These are phyloP conservation scores for Akanthomyces muscarius DNA, from an alignment of 2,329 filamentous ascomycete genomes.

Conservation along the genomic window DNA sequence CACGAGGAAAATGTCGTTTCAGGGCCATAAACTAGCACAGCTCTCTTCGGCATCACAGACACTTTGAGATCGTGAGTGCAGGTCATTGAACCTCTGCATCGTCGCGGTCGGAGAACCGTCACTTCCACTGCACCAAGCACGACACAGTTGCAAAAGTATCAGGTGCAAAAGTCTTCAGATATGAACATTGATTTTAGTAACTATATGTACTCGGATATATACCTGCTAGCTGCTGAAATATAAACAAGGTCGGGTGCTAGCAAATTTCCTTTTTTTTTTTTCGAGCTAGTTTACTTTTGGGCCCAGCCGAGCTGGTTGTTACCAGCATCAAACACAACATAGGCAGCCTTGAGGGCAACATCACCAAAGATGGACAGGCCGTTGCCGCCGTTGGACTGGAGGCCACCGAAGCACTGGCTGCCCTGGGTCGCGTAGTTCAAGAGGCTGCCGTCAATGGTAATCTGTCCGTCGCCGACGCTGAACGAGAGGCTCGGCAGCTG, in stretches of 20 bases:
- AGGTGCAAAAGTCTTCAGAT: no score
- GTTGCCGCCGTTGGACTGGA: constrained; percentile 50
- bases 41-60: no score
- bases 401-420: constrained; percentile 60
- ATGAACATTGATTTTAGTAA: no score
- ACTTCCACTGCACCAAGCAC: no score
- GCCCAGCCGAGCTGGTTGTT: constrained; percentile 44
- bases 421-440: constrained; percentile 51
- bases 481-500: constrained; percentile 47
- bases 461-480: constrained; percentile 53
- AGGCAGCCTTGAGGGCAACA: constrained; percentile 58
- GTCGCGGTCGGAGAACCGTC: no score
- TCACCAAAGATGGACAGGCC: constrained; percentile 60
- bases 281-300: constrained; percentile 1
- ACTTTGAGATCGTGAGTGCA: no score
- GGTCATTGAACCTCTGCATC: no score
- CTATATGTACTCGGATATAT: not conserved
- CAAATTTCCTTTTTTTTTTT: not conserved
- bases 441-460: constrained; percentile 50
- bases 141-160: no score
- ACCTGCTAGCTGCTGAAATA: not conserved
- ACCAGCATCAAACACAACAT: constrained; percentile 53
- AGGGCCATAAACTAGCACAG: no score
- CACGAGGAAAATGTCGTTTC: no score
- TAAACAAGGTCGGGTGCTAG: not conserved